Base-by-base conservation (phyloP, 2,329 filamentous ascomycete genomes). In the Tolypocladium tropicale region DNA sequence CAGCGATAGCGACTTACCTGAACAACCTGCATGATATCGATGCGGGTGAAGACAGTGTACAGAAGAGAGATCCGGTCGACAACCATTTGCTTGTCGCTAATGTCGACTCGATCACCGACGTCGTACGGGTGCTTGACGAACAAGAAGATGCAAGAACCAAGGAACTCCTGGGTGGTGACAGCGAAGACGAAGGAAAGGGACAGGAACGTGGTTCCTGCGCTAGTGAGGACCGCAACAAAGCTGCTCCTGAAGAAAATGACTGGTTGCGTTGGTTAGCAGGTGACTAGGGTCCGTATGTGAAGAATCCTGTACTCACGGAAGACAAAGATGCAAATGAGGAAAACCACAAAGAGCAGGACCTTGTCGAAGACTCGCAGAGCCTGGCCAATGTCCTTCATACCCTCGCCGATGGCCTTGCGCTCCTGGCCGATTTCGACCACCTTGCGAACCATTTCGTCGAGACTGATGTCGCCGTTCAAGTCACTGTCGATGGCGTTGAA, bases 41-140 rank as follows among this genome's bases (percentile, higher is more conserved):
- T 86, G 50, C 89, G 86, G 62, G 88, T 88, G 74, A 99, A 96
- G 55, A 96, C 85, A 1, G 90, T 95, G 76, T 91, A 97, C 4
- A 99, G 79, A 33, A 99, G 81, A 2, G 92, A 96, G 64, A 97
- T 97, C 69, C 92, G 89, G 71, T 97, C 91, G 12, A 99, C 94
- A 5, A 90, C 78, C 63, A 95, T 84, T 63, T 84, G 79, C 61
- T 86, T 79, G 18, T 78, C 78, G 54, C 70, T 75, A 60, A 97
- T 88, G 64, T 96, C 91, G 48, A 97, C 89, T 30, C 94, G 86
- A 70, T 99, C 94, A 59, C 93, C 92, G 25, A 97, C 91, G 68
- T 99, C 94, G 70, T 89, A 97, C 0, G 94, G 93, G 70, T 99
- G 94, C 77, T 99, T 99, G 76, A 97, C 90, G 66, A 99, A 99